Conservation (phyloP, 257 asterid genomes). For the Verbascum thapsus region DNA sequence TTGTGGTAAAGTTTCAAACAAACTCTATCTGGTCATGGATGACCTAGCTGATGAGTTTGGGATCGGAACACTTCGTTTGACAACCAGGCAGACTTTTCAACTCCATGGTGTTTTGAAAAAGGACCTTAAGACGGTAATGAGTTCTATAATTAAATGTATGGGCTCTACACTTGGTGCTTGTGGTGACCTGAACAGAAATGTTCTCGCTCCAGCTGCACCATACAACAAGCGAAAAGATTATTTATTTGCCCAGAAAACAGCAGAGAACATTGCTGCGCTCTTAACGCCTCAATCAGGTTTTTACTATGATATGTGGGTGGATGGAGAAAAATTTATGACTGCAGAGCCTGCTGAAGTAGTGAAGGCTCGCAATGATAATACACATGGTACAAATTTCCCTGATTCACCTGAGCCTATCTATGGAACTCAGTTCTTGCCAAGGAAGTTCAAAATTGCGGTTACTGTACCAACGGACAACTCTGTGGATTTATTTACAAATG, state of each 20-base stretch:
- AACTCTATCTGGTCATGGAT: slow-evolving; percentile 86
- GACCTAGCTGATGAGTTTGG: slow-evolving; percentile 97
- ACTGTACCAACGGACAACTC: slow-evolving; percentile 95
- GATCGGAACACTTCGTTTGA: slow-evolving; percentile 88
- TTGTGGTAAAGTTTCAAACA: slow-evolving; percentile 89
- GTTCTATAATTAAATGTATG: slow-evolving; percentile 77
- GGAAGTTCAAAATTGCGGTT: slow-evolving; percentile 95
- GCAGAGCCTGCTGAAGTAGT: slow-evolving; percentile 91
- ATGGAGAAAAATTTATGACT: slow-evolving; percentile 86
- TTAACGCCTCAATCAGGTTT: slow-evolving; percentile 97
- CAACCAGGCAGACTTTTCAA: slow-evolving; percentile 96
- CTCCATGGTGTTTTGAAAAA: slow-evolving; percentile 92
- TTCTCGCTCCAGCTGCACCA: slow-evolving; percentile 96
- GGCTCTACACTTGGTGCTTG: slow-evolving; percentile 98
- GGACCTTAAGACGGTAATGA: slow-evolving; percentile 94
- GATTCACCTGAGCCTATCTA: slow-evolving; percentile 95
- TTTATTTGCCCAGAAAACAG: slow-evolving; percentile 92
- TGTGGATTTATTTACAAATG: slow-evolving; percentile 90
- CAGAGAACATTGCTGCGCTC: slow-evolving; percentile 88
- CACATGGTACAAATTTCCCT: slow-evolving; percentile 88
- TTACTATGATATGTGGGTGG: slow-evolving; percentile 98
- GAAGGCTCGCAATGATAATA: slow-evolving; percentile 84
- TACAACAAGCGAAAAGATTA: slow-evolving; percentile 64
- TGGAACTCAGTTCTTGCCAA: slow-evolving; percentile 97
- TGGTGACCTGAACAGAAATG: slow-evolving; percentile 95